Evolutionary conservation across 768 basidiomycete genomes (phyloP), one percentile per base, ranked within the genome.

Genomic region (Lentinula aciculospora): DNA sequence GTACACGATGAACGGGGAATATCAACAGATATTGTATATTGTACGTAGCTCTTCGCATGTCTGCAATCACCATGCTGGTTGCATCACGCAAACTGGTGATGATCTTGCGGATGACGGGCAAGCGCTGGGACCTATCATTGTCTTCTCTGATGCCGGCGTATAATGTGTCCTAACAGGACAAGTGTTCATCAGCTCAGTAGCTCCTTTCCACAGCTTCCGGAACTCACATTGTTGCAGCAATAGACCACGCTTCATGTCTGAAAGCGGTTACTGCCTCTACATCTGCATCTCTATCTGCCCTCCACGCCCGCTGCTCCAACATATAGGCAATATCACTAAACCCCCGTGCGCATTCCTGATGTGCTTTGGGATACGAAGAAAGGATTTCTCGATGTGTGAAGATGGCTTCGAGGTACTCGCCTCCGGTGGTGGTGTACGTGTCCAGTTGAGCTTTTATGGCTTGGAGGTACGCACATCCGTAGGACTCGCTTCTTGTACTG

Each of bases 311-410:
- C 53, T 72, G 68, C 68, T 90, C 88, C 63, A 92, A 68, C 36
- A 76, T 68, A 58, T 74, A 76, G 10, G 89, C 89, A 60, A 92
- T 74, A 68, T 85, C 85, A 71, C 73, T 81, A 68, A 88, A 82
- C 15, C 74, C 84, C 53, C 76, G 72, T 50, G 85, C 82, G 73
- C 89, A 91, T 31, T 81, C 79, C 58, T 60, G 69, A 73, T 91
- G 89, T 10, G 74, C 84, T 56, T 75, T 72, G 19, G 89, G 88
- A 65, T 75, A 84, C 9, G 84, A 80, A 61, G 71, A 74, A 60
- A 85, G 75, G 36, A 86, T 81, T 67, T 86, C 83, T 66, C 89
- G 87, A 72, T 92, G 89, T 0, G 83, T 82, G 71, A 89, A 88
- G 64, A 92, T 84, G 53, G 80, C 77, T 66, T 92, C 89, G 70